Percentiles rank a stretch among this genome's conserved stretches.
Evolutionary conservation across 2,329 filamentous ascomycete species (phyloP).

Genomic region (Onygenales sp.): DNA sequence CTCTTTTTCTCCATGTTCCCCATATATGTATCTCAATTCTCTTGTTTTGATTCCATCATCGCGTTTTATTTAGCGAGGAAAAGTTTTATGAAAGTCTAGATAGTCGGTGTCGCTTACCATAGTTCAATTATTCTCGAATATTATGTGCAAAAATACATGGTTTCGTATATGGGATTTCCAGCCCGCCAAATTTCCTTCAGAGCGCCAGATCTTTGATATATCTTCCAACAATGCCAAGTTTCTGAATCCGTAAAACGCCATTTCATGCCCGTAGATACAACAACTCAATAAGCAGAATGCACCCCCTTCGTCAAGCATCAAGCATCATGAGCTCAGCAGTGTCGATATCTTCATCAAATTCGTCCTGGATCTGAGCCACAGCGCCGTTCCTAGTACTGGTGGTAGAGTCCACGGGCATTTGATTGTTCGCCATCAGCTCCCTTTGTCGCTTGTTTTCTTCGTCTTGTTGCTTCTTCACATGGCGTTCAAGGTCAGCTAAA

Average conservation of each 20-base stretch:
- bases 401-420: constrained; percentile 10
- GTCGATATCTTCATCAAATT: constrained; percentile 27
- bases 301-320: not conserved
- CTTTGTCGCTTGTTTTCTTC: constrained; percentile 59
- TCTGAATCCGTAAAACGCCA: too few relatives aligned
- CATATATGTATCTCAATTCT: not conserved
- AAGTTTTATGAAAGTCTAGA: not conserved
- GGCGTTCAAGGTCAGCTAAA: constrained; percentile 62
- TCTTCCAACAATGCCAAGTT: not conserved
- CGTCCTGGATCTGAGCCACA: constrained; percentile 19
- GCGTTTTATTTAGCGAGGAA: constrained; percentile 1
- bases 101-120: not conserved
- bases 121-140: constrained; percentile 3
- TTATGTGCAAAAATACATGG: not conserved
- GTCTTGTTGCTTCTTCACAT: constrained; percentile 59
- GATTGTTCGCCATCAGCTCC: constrained; percentile 37
- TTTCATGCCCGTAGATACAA: too few relatives aligned
- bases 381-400: constrained; percentile 14
- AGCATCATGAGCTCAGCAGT: constrained; percentile 4
- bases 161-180: not conserved
- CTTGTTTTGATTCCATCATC: not conserved
- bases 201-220: not conserved
- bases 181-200: not conserved
- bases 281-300: too few relatives aligned
- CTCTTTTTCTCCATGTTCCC: not conserved